Percentiles rank a stretch among this genome's conserved stretches.
These are phyloP conservation scores for Apophysomyces sp. DNA, from an alignment of 371 early-diverging fungal species.

Conservation along the genomic window DNA sequence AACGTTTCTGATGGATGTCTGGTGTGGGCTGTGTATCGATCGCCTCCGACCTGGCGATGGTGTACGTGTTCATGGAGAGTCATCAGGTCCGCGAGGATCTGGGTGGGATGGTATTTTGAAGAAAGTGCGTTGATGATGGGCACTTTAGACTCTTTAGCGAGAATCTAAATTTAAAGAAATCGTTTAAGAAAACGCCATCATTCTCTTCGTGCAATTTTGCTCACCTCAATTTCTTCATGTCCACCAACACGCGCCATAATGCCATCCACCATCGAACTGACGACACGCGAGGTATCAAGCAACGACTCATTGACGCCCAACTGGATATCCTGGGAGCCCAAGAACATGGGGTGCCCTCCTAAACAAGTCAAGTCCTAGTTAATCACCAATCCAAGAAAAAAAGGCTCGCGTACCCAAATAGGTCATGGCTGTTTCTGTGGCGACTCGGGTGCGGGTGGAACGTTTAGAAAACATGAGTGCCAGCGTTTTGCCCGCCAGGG, in stretches of 20 bases:
- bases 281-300: slow-evolving; percentile 85
- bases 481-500: slow-evolving; percentile 72
- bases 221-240: slow-evolving; percentile 86
- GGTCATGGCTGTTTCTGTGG: slow-evolving; percentile 89
- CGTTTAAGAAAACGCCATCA: no score
- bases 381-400: background rate
- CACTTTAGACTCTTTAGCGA: slow-evolving; percentile 84
- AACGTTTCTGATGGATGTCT: slow-evolving; percentile 56
- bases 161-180: slow-evolving; percentile 44
- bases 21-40: slow-evolving; percentile 44
- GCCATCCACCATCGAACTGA: slow-evolving; percentile 92
- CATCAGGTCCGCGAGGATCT: slow-evolving; percentile 93
- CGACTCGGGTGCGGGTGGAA: slow-evolving; percentile 94
- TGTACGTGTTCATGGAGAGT: slow-evolving; percentile 82
- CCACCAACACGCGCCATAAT: slow-evolving; percentile 91
- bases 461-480: slow-evolving; percentile 93
- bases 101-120: slow-evolving; percentile 93
- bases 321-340: slow-evolving; percentile 93
- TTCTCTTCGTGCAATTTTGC: no score
- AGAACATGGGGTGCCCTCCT: slow-evolving; percentile 94
- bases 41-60: slow-evolving; percentile 28
- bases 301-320: slow-evolving; percentile 91
- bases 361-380: background rate
- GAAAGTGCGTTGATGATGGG: slow-evolving; percentile 96
- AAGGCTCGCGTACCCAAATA: slow-evolving; percentile 63